Evolutionary conservation across 371 early-diverging fungal species (phyloP), one percentile per base, ranked within the genome.

Genomic region (Rhizomucor miehei): DNA sequence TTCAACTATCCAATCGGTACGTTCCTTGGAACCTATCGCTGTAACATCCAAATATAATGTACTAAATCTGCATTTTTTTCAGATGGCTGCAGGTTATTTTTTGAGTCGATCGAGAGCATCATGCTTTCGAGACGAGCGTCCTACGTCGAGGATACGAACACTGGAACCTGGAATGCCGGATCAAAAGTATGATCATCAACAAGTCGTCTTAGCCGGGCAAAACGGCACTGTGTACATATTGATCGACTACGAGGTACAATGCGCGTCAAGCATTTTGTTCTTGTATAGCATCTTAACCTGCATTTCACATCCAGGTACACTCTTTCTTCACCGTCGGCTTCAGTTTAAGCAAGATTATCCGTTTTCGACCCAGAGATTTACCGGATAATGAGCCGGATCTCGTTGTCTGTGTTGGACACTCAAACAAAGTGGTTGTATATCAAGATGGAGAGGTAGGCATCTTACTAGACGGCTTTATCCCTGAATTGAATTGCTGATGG

Each of bases 51-150:
- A n/a, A n/a, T n/a, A n/a, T n/a, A n/a, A n/a, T n/a, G n/a, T n/a
- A n/a, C n/a, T n/a, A n/a, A n/a, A n/a, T n/a, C n/a, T 23, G 20
- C 11, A 20, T 38, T 19, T 11, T 17, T 29, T 29, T 29, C 29
- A 79, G 79, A 60, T 79, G 52, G 74, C 74, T 46, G 51, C 72
- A 39, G 79, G 79, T 1, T 44, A 67, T 14, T 79, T 79, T 40
- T 39, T 75, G 24, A 61, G 48, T 17, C 25, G 36, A 8, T 46
- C 51, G 4, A 25, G 12, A 11, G 56, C 12, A 47, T 45, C 3
- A 17, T 60, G 50, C 46, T 48, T 36, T 56, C 48, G 24, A 52
- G 25, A 11, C 20, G 17, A 12, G 17, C 16, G 36, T 38, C 17
- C 29, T n/a, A 20, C 51, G 20, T 35, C 38, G 21, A 24, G 53